Percentiles rank a stretch among this genome's conserved stretches.
These are phyloP conservation scores for Phytopythium chamaehyphon DNA, from an alignment of 352 stramenopile species.

Conservation along the genomic window DNA sequence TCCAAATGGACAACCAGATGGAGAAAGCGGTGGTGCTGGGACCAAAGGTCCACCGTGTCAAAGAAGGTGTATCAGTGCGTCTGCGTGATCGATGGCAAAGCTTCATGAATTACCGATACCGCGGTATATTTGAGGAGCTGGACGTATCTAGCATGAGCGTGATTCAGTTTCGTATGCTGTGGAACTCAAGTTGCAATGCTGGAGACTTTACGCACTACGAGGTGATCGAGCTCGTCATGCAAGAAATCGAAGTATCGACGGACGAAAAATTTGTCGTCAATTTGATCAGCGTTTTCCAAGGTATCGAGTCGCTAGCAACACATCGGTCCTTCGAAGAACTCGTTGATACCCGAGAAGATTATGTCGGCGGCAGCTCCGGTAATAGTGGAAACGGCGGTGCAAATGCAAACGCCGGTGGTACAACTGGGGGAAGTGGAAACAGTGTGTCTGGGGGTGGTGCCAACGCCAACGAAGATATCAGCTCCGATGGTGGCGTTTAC, in stretches of 20 bases:
- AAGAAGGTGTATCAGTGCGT: slow-evolving; percentile 83
- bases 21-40: slow-evolving; percentile 80
- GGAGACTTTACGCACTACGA: slow-evolving; percentile 84
- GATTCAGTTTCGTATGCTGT: slow-evolving; percentile 85
- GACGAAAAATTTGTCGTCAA: slow-evolving; percentile 91
- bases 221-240: slow-evolving; percentile 81
- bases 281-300: slow-evolving; percentile 87
- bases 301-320: slow-evolving; percentile 64
- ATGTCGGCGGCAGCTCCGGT: slow-evolving; percentile 19
- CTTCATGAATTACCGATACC: slow-evolving; percentile 83
- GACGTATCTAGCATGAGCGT: slow-evolving; percentile 67
- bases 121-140: slow-evolving; percentile 73
- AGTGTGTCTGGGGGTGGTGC: slow-evolving; percentile 2
- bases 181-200: slow-evolving; percentile 74
- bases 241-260: slow-evolving; percentile 86
- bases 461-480: slow-evolving; percentile 15
- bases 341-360: slow-evolving; percentile 73
- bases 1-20: slow-evolving; percentile 91
- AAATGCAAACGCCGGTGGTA: slow-evolving; percentile 11
- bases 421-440: background rate
- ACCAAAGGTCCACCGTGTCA: slow-evolving; percentile 77
- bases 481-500: slow-evolving; percentile 64
- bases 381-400: slow-evolving; percentile 17
- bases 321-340: slow-evolving; percentile 81
- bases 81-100: slow-evolving; percentile 80